Base-by-base conservation (phyloP, 2,329 filamentous ascomycete genomes). In the Pyrenophora tritici-repentis region DNA sequence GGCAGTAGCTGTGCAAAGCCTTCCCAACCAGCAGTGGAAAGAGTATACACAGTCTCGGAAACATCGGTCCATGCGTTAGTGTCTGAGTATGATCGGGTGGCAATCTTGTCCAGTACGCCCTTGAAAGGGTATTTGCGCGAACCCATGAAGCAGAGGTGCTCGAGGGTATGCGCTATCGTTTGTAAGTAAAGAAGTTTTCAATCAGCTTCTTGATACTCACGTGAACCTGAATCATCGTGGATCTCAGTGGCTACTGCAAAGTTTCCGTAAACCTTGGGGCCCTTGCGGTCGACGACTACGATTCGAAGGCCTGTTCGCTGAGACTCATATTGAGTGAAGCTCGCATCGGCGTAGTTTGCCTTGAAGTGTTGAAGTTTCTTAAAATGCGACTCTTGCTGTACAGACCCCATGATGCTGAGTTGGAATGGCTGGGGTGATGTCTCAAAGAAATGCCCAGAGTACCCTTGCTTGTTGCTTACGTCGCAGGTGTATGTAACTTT, bases 41-140 rank as follows among this genome's bases (percentile, higher is more conserved):
- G 81, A 0, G 91, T 97, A 75, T 99, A 99, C 2, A 92, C 92
- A 1, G 95, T 99, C 70, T 97, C 92, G 64, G 97, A 94, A 10
- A 89, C 94, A 17, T 91, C 91, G 1, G 94, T 99, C 91, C 93
- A 99, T 3, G 94, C 94, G 74, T 99, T 99, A 26, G 94, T 99
- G 50, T 83, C 84, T 1, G 93, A 96, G 73, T 97, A 99, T 1
- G 93, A 91, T 59, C 95, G 85, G 4, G 91, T 96, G 2, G 94
- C 91, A 51, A 99, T 83, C 76, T 95, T 96, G 73, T 97, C 93
- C 14, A 99, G 82, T 34, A 99, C 86, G 1, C 94, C 94, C 74
- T 97, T 97, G 79, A 96, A 97, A 54, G 84, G 88, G 73, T 96
- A 97, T 70, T 83, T 95, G 71, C 89, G 91, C 18, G 94, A 97